Evolutionary conservation across 306 rosid species (phyloP).

Genomic region (Ormosia emarginata): DNA sequence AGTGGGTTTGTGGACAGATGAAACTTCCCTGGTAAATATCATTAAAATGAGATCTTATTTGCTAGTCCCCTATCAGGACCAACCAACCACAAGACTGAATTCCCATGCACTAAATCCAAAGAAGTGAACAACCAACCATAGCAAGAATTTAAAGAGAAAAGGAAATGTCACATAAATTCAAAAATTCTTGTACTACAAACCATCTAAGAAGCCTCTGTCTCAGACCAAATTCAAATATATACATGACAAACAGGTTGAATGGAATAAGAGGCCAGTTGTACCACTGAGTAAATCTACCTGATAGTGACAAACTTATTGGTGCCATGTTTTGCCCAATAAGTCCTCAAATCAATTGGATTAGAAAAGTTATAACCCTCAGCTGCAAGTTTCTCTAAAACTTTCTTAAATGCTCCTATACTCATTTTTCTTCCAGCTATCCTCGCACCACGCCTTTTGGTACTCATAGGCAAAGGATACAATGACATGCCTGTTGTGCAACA

Average conservation of each 20-base stretch:
- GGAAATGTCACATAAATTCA: slow-evolving; percentile 38
- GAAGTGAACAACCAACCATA: slow-evolving; percentile 23
- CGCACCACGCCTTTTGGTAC: slow-evolving; percentile 93
- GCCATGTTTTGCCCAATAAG: slow-evolving; percentile 98
- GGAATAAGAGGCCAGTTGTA: slow-evolving; percentile 32
- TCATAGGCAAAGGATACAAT: slow-evolving; percentile 89
- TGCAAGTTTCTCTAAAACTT: slow-evolving; percentile 94
- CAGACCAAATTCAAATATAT: slow-evolving; percentile 60
- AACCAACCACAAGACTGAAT: slow-evolving; percentile 33
- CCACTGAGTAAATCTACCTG: slow-evolving; percentile 62
- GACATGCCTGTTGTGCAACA: slow-evolving; percentile 91
- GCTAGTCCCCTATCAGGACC: not conserved
- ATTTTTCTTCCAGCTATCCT: slow-evolving; percentile 98
- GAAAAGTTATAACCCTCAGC: slow-evolving; percentile 90
- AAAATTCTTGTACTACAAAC: slow-evolving; percentile 43
- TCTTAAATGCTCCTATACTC: slow-evolving; percentile 99
- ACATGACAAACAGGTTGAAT: slow-evolving; percentile 54
- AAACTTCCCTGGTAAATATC: not conserved
- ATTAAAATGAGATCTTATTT: not conserved
- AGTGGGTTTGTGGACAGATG: no score
- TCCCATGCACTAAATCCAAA: slow-evolving; percentile 26
- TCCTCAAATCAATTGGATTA: slow-evolving; percentile 90
- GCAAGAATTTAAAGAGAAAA: slow-evolving; percentile 11
- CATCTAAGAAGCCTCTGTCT: slow-evolving; percentile 59
- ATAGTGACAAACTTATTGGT: slow-evolving; percentile 97